Percentiles rank a stretch among this genome's conserved stretches.
Conservation (phyloP, 2,329 filamentous ascomycete species). For the Diaporthe ilicicola region DNA sequence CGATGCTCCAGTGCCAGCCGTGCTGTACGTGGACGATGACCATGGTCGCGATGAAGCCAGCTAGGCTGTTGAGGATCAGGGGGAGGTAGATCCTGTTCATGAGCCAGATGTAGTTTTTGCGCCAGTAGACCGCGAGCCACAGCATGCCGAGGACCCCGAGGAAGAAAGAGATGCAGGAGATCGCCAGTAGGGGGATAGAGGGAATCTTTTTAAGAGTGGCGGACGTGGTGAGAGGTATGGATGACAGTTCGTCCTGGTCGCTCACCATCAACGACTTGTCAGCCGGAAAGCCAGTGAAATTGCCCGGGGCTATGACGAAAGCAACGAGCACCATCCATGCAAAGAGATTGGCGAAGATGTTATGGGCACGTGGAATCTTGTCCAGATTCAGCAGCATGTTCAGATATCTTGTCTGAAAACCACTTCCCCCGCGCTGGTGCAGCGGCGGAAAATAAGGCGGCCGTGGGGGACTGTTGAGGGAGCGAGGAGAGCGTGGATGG, state of each 20-base stretch:
- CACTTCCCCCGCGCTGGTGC: conserved; percentile 26
- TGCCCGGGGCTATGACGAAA: conserved; percentile 61
- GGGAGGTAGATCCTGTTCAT: conserved; percentile 60
- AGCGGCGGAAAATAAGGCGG: background rate
- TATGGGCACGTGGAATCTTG: conserved; percentile 54
- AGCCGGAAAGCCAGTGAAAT: conserved; percentile 51
- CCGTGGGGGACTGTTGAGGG: background rate
- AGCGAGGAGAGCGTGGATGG: background rate
- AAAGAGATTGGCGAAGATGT: conserved; percentile 54
- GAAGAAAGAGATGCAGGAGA: conserved; percentile 53
- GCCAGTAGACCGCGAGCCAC: conserved; percentile 53
- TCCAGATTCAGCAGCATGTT: conserved; percentile 58
- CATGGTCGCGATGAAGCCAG: conserved; percentile 58
- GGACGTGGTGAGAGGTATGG: conserved; percentile 11
- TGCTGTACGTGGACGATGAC: conserved; percentile 59
- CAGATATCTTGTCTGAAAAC: conserved; percentile 46
- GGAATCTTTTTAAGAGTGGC: conserved; percentile 17
- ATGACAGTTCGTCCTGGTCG: conserved; percentile 2
- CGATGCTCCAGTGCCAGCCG: conserved; percentile 53
- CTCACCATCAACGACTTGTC: conserved; percentile 4
- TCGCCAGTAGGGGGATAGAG: conserved; percentile 47
- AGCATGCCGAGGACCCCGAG: conserved; percentile 51
- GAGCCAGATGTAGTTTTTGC: conserved; percentile 62
- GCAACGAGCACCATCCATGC: conserved; percentile 60
- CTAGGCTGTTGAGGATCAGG: conserved; percentile 54